A percentile compares a stretch with the other conserved stretches of the same genome.
These are phyloP conservation scores for Hypomyces rosellus DNA, from an alignment of 2,329 filamentous ascomycete species.

Conservation along the genomic window DNA sequence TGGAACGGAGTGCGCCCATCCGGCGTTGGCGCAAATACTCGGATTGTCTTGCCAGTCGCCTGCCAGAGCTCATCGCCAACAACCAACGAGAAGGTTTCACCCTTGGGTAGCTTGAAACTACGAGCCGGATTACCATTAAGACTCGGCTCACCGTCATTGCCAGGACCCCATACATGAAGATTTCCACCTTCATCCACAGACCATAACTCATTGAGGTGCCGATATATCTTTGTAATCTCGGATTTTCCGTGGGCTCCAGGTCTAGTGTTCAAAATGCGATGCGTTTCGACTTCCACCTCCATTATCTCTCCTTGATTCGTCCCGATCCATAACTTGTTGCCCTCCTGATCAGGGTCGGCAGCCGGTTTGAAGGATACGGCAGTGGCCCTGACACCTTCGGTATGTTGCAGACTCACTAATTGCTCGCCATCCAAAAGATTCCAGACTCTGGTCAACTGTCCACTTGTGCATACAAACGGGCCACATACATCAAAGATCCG, in stretches of 20 bases:
- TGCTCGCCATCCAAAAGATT: constrained; percentile 75
- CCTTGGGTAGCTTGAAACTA: constrained; percentile 70
- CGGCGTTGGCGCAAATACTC: constrained; percentile 70
- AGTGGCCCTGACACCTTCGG: constrained; percentile 76
- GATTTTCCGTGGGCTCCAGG: constrained; percentile 67
- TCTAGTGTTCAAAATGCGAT: constrained; percentile 63
- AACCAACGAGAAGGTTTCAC: constrained; percentile 82
- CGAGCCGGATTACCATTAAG: constrained; percentile 64
- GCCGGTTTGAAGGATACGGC: constrained; percentile 82
- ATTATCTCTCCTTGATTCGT: constrained; percentile 82
- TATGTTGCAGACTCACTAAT: constrained; percentile 73
- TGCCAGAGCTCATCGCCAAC: constrained; percentile 84
- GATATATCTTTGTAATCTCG: constrained; percentile 78
- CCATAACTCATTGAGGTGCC: constrained; percentile 87
- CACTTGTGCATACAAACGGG: constrained; percentile 78
- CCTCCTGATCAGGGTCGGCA: constrained; percentile 70
- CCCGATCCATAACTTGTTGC: constrained; percentile 78
- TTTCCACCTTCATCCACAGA: constrained; percentile 85
- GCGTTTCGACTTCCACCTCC: constrained; percentile 75
- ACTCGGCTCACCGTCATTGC: constrained; percentile 64
- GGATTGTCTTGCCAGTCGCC: constrained; percentile 77
- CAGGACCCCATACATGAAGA: constrained; percentile 79
- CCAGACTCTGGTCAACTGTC: constrained; percentile 84
- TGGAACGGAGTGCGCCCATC: constrained; percentile 67
- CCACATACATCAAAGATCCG: constrained; percentile 84